phyloP scores from a whole-genome alignment of 108 stramenopile species.

The Conticribra weissflogii region DNA sequence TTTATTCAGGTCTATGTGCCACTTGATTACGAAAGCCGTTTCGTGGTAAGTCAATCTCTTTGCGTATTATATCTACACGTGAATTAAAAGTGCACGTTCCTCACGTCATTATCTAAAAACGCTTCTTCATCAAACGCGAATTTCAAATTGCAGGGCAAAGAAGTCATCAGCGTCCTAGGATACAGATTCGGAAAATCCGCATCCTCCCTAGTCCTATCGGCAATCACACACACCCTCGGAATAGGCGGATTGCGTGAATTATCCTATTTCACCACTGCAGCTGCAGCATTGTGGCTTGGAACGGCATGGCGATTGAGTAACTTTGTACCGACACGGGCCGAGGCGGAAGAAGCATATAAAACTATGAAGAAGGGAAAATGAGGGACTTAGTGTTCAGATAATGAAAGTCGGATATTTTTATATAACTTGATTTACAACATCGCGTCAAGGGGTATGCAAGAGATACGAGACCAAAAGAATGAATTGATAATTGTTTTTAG shows the following conservation, averaged over 20 bases:
- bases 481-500: too few relatives aligned
- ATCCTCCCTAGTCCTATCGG: slow-evolving; percentile 41
- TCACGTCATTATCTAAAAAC: too few relatives aligned
- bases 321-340: slow-evolving; percentile 73
- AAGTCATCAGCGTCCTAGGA: slow-evolving; percentile 60
- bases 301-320: slow-evolving; percentile 74
- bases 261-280: slow-evolving; percentile 63
- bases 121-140: too few relatives aligned
- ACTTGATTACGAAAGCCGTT: slow-evolving; percentile 85
- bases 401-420: too few relatives aligned
- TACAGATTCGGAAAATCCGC: slow-evolving; percentile 63
- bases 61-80: neutral
- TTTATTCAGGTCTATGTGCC: slow-evolving; percentile 52
- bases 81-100: too few relatives aligned
- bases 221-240: slow-evolving; percentile 40
- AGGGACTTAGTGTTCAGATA: neutral
- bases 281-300: slow-evolving; percentile 60
- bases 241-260: slow-evolving; percentile 66
- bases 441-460: too few relatives aligned
- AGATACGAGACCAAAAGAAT: too few relatives aligned
- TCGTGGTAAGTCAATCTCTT: slow-evolving; percentile 10
- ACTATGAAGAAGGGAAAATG: slow-evolving; percentile 39
- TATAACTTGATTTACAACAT: too few relatives aligned
- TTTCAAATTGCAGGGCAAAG: slow-evolving; percentile 57
- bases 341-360: slow-evolving; percentile 63